Evolutionary conservation across 768 basidiomycete species (phyloP).

Genomic region (Serpula lacrymans): DNA sequence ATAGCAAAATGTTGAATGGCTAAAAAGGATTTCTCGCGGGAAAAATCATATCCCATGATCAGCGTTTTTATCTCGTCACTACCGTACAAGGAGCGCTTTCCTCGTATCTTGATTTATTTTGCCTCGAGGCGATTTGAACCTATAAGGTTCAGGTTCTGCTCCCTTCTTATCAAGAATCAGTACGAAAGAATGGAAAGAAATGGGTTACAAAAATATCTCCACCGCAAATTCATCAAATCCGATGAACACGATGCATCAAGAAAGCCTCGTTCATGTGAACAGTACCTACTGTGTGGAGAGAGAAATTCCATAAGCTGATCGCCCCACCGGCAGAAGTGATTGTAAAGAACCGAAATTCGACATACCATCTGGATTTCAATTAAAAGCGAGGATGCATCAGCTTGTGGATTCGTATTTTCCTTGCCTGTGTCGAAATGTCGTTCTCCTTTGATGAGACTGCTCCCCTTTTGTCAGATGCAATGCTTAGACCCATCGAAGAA

Average conservation of each 20-base stretch:
- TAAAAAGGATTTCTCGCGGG: constrained; percentile 24
- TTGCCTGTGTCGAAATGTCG: constrained; percentile 10
- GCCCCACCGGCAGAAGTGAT: constrained; percentile 6
- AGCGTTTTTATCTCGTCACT: constrained; percentile 7
- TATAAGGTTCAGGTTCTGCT: too few relatives aligned
- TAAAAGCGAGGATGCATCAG: constrained; percentile 14
- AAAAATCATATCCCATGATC: constrained; percentile 22
- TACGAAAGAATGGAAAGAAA: constrained; percentile 9
- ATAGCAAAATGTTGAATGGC: not conserved
- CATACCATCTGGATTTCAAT: constrained; percentile 5
- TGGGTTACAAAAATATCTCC: not conserved
- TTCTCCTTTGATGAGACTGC: constrained; percentile 26
- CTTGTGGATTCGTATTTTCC: not conserved
- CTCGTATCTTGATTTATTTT: constrained; percentile 30
- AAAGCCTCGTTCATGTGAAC: constrained; percentile 19
- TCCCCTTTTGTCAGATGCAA: constrained; percentile 21
- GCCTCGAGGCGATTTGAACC: constrained; percentile 42
- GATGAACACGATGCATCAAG: constrained; percentile 30
- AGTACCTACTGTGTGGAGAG: constrained; percentile 3
- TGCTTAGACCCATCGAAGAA: constrained; percentile 3
- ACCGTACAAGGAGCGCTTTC: constrained; percentile 12
- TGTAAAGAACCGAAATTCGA: constrained; percentile 12
- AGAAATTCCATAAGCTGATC: too few relatives aligned
- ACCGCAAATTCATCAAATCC: constrained; percentile 18
- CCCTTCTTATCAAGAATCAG: constrained; percentile 6